Evolutionary conservation across 169 alveolate genomes (phyloP), one percentile per base, ranked within the genome.

Genomic region (Babesia ovata): DNA sequence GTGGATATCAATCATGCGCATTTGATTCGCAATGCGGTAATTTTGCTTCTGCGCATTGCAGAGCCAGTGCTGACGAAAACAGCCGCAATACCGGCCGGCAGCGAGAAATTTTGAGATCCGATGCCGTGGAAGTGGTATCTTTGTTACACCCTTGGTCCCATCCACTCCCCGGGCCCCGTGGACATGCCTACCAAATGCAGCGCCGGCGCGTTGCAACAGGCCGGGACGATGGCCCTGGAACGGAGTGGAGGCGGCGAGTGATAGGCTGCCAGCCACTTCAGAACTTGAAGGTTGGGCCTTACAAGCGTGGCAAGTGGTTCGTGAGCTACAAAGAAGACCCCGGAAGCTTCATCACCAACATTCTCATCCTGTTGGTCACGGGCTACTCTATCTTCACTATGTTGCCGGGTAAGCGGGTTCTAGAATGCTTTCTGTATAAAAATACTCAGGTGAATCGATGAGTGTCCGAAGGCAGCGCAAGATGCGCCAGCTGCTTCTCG

Each of bases 241-340:
- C 57, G 10, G 75, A 73, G 19, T 83, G 90, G 90, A 45, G 78
- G 28, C 53, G 74, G 4, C n/a, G 62, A 10, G 75, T 75, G 10
- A 62, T 74, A 22, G 90, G 90, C 13, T 42, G 57, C 36, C 90
- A 83, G 28, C 65, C 79, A 14, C 16, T 13, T 11, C 63, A 74
- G 60, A 76, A 63, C n/a, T 50, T 83, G 22, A 75, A 83, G 82
- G 90, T 74, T 39, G 84, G 84, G 14, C 90, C 90, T 4, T 75
- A 75, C 33, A 75, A 75, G 45, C 79, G 90, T 8, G 90, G 90
- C 28, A 58, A 61, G 65, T 83, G 85, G 86, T 73, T 83, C 48
- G 86, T 75, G 28, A 83, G 90, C 63, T 83, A 74, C 82, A 83
- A 73, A 59, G 90, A 83, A 0, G 90, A 83, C 53, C 90, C 86